Percentiles rank a stretch among this genome's conserved stretches.
Evolutionary conservation across 2,329 filamentous ascomycete genomes (phyloP).

Genomic region (Chaetomium olivaceum): DNA sequence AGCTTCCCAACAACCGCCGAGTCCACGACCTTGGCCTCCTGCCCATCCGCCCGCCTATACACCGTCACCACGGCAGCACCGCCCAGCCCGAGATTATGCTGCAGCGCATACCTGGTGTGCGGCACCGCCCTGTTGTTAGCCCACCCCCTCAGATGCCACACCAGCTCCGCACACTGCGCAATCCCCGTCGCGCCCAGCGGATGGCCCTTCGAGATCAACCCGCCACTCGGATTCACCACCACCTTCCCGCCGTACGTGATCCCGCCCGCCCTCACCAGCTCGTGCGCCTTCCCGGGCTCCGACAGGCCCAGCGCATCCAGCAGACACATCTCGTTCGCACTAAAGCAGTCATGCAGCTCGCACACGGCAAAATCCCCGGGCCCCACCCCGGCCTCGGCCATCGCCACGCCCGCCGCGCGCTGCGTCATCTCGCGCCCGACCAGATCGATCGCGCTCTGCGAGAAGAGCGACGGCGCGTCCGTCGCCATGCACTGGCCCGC

Average conservation of each 20-base stretch:
- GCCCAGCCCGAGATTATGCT: constrained; percentile 91
- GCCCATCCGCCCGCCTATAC: constrained; percentile 80
- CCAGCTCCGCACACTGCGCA: constrained; percentile 90
- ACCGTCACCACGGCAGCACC: constrained; percentile 90
- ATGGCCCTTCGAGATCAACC: constrained; percentile 94
- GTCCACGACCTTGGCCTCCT: constrained; percentile 59
- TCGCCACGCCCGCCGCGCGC: constrained; percentile 67
- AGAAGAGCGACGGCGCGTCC: constrained; percentile 78
- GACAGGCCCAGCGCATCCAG: constrained; percentile 83
- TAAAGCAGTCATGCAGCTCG: constrained; percentile 97
- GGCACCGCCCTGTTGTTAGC: constrained; percentile 80
- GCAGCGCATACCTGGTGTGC: constrained; percentile 71
- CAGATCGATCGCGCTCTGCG: constrained; percentile 77
- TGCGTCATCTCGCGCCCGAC: constrained; percentile 86
- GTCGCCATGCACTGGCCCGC: constrained; percentile 88
- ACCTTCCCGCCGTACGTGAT: constrained; percentile 87
- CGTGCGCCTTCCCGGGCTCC: constrained; percentile 81
- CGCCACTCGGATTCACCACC: constrained; percentile 90
- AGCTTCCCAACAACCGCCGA: constrained; percentile 64
- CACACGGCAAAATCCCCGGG: constrained; percentile 75
- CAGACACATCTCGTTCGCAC: constrained; percentile 87
- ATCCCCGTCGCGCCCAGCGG: constrained; percentile 92
- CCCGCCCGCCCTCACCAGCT: constrained; percentile 81
- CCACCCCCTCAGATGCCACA: constrained; percentile 95
- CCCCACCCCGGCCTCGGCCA: constrained; percentile 69